Base-by-base conservation (phyloP, 148 eudicot genomes). In the Cornus suecica region DNA sequence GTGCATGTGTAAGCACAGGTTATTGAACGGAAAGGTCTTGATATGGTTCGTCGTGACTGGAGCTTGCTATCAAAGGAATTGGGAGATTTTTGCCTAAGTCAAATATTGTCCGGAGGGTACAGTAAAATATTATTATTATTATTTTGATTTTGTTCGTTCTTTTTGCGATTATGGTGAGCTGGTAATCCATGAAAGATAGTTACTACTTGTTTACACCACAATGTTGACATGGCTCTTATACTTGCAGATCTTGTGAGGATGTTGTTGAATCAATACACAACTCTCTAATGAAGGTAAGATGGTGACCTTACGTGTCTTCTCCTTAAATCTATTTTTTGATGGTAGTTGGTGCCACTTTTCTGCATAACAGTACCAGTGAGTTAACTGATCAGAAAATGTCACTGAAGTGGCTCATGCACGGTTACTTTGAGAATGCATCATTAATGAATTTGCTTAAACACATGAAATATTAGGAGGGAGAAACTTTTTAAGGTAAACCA, bases 31-130 rank as follows among this genome's bases (percentile, higher is more conserved):
- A 95, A 95, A 84, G 99, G 99, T 79, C 98, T 96, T 80, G 99
- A 96, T 78, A 96, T 96, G 90, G 99, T 96, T 65, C 97, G 99
- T 18, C 98, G 99, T 83, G 99, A 96, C 82, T 96, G 99, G 99
- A 96, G 99, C 62, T 83, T 96, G 84, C 79, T 96, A 79, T 86
- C 99, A 61, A 96, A 93, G 88, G 97, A 96, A 77, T 62, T 90
- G 65, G 99, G 99, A 65, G 97, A 93, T 81, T 96, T 90, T 82
- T 96, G 99, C 80, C 86, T 96, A 67, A 77, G 84, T 87, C 97
- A 96, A 79, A 96, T 96, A 79, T 83, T 96, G 61, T 96, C 99
- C 64, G 99, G 94, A 77, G 90, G 94, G 99, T 96, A 87, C 52
- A 66, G 20, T 67, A 77, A 37, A 32, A 65, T n/a, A n/a, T 76